Conservation (phyloP, 371 early-diverging fungal genomes). For the Scutellospora calospora region DNA sequence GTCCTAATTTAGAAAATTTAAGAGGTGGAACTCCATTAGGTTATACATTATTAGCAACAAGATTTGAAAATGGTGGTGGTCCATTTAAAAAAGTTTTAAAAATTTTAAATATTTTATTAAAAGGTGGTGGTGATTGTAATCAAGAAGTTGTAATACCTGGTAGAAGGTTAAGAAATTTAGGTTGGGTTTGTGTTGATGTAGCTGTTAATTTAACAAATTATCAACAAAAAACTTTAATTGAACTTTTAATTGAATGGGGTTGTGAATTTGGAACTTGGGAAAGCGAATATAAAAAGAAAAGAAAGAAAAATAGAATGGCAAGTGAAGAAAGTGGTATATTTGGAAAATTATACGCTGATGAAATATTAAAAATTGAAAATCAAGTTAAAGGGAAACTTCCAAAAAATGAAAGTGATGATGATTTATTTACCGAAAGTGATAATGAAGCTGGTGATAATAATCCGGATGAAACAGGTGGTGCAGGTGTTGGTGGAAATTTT, state of each 20-base stretch:
- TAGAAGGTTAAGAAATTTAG: conserved; percentile 12
- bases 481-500: not conserved
- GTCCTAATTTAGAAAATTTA: not conserved
- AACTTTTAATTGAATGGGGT: conserved; percentile 24
- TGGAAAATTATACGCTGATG: not conserved
- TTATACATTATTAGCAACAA: conserved; percentile 2
- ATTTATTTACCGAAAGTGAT: not conserved
- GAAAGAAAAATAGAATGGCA: conserved; percentile 12
- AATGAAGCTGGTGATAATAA: not conserved
- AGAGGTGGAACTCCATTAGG: not conserved
- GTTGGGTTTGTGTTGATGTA: conserved; percentile 13
- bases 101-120: conserved; percentile 13
- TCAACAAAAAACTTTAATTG: not conserved
- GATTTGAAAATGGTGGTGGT: conserved; percentile 6
- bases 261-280: too few relatives aligned
- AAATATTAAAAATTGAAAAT: not conserved
- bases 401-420: not conserved
- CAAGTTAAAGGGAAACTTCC: not conserved
- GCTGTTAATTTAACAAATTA: not conserved
- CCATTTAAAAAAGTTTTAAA: conserved; percentile 31
- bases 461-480: not conserved
- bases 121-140: conserved; percentile 14
- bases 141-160: conserved; percentile 6
- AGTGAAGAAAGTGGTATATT: not conserved
- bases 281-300: not conserved